These are phyloP conservation scores for Paramecium biaurelia DNA, from an alignment of 73 alveolate species.

Conservation along the genomic window DNA sequence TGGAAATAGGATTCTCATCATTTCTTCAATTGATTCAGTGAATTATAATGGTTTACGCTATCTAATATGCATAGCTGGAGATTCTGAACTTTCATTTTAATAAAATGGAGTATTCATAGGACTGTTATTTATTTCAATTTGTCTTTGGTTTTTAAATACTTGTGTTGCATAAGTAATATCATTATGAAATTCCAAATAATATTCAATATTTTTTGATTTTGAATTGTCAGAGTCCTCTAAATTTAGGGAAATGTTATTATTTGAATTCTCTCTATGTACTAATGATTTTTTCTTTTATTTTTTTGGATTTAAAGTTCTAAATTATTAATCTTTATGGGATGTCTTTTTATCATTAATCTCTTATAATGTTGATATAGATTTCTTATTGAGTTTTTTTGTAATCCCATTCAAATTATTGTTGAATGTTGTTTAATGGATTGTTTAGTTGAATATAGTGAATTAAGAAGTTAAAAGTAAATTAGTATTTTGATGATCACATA, in stretches of 20 bases:
- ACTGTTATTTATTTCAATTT: neutral
- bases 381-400: neutral
- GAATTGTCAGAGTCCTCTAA: neutral
- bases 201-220: neutral
- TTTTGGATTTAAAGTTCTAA: neutral
- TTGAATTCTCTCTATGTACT: neutral
- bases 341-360: neutral
- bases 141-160: neutral
- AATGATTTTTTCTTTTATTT: neutral
- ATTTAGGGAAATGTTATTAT: neutral
- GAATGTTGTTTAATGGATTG: neutral
- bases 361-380: neutral
- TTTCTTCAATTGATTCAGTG: neutral
- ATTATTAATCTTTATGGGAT: neutral
- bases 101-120: neutral
- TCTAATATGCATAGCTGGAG: neutral
- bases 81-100: neutral
- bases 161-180: neutral
- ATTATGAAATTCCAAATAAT: neutral
- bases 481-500: neutral
- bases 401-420: neutral
- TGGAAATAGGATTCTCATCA: neutral
- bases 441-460: neutral
- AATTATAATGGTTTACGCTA: neutral
- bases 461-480: neutral